These are phyloP conservation scores for Lepidium africanum DNA, from an alignment of 345 rosid species.

Conservation along the genomic window DNA sequence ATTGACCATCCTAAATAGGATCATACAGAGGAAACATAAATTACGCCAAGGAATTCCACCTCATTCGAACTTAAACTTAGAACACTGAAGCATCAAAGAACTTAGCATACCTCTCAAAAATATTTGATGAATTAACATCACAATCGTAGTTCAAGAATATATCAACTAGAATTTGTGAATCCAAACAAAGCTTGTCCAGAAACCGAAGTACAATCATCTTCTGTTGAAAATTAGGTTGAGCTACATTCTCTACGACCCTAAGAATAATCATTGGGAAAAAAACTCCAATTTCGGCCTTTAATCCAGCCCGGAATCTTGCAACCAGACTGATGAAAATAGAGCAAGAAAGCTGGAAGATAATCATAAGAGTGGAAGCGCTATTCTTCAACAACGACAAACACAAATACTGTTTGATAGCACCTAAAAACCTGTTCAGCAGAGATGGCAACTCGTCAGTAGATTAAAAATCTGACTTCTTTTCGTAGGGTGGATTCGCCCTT, in stretches of 20 bases:
- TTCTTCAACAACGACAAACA: constrained; percentile 93
- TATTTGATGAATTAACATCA: constrained; percentile 94
- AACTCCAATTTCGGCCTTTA: constrained; percentile 98
- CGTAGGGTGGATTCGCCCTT: neutral
- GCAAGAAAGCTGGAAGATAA: constrained; percentile 98
- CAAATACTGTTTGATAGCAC: constrained; percentile 91
- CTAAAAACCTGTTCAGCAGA: constrained; percentile 72
- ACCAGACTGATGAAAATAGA: constrained; percentile 95
- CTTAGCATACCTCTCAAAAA: constrained; percentile 82
- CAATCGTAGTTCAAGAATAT: constrained; percentile 95
- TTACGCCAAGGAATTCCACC: constrained; percentile 14
- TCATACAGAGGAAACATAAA: constrained; percentile 15
- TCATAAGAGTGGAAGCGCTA: constrained; percentile 91
- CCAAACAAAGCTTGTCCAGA: constrained; percentile 84
- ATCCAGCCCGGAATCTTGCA: constrained; percentile 88
- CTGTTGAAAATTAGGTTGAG: constrained; percentile 97
- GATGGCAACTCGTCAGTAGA: constrained; percentile 9
- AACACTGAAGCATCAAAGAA: constrained; percentile 2
- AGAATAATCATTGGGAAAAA: constrained; percentile 97
- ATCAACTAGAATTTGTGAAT: constrained; percentile 95
- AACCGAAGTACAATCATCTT: constrained; percentile 97
- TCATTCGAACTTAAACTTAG: neutral
- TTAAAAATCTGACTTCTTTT: neutral
- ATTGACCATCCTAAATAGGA: constrained; percentile 70
- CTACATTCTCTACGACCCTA: constrained; percentile 88